A percentile compares a stretch with the other conserved stretches of the same genome.
Conservation (phyloP, 106 monocot genomes). For the Posidonia australis region DNA sequence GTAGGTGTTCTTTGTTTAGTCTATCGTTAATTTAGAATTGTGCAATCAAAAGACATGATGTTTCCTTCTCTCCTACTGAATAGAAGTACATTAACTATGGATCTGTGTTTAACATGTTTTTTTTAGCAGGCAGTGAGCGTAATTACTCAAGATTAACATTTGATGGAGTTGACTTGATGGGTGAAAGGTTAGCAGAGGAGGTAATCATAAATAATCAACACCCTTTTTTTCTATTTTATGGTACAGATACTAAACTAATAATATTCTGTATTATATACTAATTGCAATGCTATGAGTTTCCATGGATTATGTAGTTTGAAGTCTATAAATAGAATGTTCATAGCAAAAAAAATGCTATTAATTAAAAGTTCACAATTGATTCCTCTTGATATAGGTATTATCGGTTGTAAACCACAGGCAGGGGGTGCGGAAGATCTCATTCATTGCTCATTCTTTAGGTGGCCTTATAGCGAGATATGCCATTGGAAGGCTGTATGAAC, state of each 20-base stretch:
- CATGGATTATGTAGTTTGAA: background rate
- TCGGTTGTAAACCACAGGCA: constrained; percentile 44
- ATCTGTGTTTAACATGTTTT: background rate
- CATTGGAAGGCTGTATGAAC: constrained; percentile 62
- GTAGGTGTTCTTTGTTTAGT: background rate
- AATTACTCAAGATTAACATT: constrained; percentile 68
- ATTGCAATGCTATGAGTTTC: too few species aligned
- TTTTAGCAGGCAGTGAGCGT: constrained; percentile 67
- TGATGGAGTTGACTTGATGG: constrained; percentile 94
- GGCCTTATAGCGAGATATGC: constrained; percentile 92
- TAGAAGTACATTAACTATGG: background rate
- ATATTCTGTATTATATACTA: too few species aligned
- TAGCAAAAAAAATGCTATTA: background rate
- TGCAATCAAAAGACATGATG: background rate
- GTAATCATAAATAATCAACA: constrained; percentile 17
- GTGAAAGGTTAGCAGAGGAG: constrained; percentile 86
- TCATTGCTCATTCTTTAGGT: constrained; percentile 89
- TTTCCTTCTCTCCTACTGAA: background rate
- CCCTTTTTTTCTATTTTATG: background rate
- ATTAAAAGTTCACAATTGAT: background rate
- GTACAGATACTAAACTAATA: too few species aligned
- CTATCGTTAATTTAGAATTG: background rate
- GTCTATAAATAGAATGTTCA: background rate
- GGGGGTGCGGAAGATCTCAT: constrained; percentile 65
- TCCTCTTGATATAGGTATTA: constrained; percentile 34